A percentile compares a stretch with the other conserved stretches of the same genome.
Evolutionary conservation across 768 basidiomycete species (phyloP).

Genomic region (Tubosaeta sp.): DNA sequence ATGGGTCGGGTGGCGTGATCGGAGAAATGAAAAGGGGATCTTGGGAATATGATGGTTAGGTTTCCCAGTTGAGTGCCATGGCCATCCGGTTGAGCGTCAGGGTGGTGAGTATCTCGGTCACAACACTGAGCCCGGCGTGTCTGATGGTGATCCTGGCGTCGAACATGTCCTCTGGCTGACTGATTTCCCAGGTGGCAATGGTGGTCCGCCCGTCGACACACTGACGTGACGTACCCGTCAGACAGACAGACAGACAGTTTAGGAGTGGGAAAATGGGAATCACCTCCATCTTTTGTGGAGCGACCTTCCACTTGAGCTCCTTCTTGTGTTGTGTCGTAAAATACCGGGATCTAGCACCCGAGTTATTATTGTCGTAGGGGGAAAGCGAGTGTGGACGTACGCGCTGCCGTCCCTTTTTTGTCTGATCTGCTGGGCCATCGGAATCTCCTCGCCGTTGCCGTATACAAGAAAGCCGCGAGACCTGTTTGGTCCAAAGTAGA

Average conservation of each 20-base stretch:
- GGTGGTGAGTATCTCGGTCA: conserved; percentile 77
- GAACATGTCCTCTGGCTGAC: conserved; percentile 51
- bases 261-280: not conserved
- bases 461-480: conserved; percentile 63
- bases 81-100: conserved; percentile 73
- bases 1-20: conserved; percentile 1
- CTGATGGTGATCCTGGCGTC: conserved; percentile 58
- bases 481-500: conserved; percentile 68
- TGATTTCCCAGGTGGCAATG: conserved; percentile 67
- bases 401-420: conserved; percentile 58
- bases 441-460: conserved; percentile 53
- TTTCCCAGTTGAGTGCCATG: conserved; percentile 50
- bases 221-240: conserved; percentile 32
- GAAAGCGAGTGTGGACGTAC: conserved; percentile 39
- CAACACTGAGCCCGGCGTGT: conserved; percentile 51
- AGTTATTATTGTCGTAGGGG: not conserved
- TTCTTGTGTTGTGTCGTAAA: conserved; percentile 67
- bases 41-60: conserved; percentile 6
- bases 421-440: conserved; percentile 55
- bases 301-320: conserved; percentile 73
- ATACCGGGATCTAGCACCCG: conserved; percentile 56
- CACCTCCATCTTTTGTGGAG: conserved; percentile 66
- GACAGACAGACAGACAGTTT: not conserved
- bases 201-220: conserved; percentile 58
- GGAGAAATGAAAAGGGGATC: not conserved